Evolutionary conservation across 1,139 yeast species (phyloP).

Genomic region (Hyphopichia burtonii): DNA sequence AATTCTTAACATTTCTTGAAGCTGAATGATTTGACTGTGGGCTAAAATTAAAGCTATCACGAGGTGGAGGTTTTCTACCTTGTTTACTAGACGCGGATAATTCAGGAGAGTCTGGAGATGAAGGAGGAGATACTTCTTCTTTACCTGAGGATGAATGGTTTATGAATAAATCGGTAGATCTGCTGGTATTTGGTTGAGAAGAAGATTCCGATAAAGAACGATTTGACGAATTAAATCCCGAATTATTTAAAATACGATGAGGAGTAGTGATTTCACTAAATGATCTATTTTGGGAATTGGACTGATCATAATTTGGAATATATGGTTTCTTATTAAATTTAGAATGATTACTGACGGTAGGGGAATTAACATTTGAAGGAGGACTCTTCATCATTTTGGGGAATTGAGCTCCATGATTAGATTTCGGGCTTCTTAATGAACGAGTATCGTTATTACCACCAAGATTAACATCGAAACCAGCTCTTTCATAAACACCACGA

Average conservation of each 20-base stretch:
- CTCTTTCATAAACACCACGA: slow-evolving; percentile 62
- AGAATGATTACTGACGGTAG: background rate
- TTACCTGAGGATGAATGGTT: background rate
- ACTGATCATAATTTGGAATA: background rate
- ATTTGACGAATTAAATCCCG: background rate
- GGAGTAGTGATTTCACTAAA: slow-evolving; percentile 1
- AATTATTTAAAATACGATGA: background rate
- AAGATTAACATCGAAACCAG: slow-evolving; percentile 58
- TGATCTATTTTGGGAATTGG: background rate
- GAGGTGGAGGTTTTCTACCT: slow-evolving; percentile 1
- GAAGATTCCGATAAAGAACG: background rate
- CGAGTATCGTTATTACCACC: slow-evolving; percentile 6
- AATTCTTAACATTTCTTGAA: slow-evolving; percentile 30
- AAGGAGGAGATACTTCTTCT: slow-evolving; percentile 1
- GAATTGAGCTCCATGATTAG: background rate
- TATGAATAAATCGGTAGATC: slow-evolving; percentile 1
- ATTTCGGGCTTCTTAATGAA: background rate
- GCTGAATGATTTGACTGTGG: background rate
- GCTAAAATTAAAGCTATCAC: slow-evolving; percentile 2
- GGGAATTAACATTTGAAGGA: background rate
- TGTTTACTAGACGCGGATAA: background rate
- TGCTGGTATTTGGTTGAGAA: slow-evolving; percentile 1
- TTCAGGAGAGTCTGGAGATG: slow-evolving; percentile 2
- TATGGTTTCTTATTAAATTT: background rate
- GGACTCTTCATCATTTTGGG: background rate